Percentiles rank a stretch among this genome's conserved stretches.
Conservation (phyloP, 768 basidiomycete species). For the Megacollybia marginata region DNA sequence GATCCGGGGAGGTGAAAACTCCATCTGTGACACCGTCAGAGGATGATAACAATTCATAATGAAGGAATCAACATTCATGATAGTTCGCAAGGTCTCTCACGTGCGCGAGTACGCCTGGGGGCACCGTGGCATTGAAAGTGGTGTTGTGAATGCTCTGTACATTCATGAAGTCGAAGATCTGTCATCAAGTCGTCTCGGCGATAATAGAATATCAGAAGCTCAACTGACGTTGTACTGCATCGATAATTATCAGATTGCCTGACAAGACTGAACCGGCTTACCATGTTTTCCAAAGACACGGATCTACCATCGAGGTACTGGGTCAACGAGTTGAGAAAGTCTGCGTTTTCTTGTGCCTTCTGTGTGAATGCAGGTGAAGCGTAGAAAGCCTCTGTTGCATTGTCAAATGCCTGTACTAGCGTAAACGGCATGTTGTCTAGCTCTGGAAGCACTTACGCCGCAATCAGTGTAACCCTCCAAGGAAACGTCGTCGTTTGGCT, state of each 20-base stretch:
- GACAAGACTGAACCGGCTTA: slow-evolving; percentile 17
- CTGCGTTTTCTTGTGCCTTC: slow-evolving; percentile 33
- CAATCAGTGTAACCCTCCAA: slow-evolving; percentile 65
- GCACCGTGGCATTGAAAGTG: slow-evolving; percentile 40
- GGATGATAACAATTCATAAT: too few species aligned
- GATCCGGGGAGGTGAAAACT: slow-evolving; percentile 48
- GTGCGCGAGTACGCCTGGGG: slow-evolving; percentile 41
- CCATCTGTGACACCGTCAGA: slow-evolving; percentile 20
- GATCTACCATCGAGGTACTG: slow-evolving; percentile 49
- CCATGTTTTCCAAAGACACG: slow-evolving; percentile 53
- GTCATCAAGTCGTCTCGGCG: neutral
- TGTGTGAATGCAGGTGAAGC: slow-evolving; percentile 41
- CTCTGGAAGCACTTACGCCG: slow-evolving; percentile 26
- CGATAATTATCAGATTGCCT: neutral
- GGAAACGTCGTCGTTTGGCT: slow-evolving; percentile 52
- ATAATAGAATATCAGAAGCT: neutral
- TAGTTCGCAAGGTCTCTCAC: slow-evolving; percentile 60
- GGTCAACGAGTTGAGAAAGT: slow-evolving; percentile 41
- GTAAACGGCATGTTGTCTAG: neutral
- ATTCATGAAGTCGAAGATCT: slow-evolving; percentile 73
- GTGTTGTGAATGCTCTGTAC: slow-evolving; percentile 63
- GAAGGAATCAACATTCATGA: slow-evolving; percentile 39
- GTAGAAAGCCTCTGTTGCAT: slow-evolving; percentile 45
- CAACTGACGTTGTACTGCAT: slow-evolving; percentile 30
- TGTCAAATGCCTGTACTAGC: slow-evolving; percentile 35